phyloP scores from a whole-genome alignment of 805 yeast genomes.

The Saccharomyces eubayanus region DNA sequence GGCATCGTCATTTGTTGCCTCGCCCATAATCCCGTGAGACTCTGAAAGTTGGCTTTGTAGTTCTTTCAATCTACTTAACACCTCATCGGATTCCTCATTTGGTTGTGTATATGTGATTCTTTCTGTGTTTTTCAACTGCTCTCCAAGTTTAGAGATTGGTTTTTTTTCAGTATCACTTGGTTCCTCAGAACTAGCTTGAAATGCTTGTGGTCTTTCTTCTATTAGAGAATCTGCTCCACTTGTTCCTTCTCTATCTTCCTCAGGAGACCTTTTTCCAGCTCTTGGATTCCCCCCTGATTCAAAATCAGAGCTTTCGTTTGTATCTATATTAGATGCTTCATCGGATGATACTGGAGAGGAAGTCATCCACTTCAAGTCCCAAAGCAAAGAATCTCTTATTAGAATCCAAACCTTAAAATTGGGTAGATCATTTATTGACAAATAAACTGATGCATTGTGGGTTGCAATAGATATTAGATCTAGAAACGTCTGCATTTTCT shows the following conservation, averaged over 20 bases:
- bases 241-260: slow-evolving; percentile 2
- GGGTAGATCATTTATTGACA: slow-evolving; percentile 24
- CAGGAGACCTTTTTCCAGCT: background rate
- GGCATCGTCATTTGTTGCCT: slow-evolving; percentile 1
- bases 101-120: background rate
- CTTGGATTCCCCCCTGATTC: background rate
- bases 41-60: background rate
- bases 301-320: background rate
- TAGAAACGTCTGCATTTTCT: slow-evolving; percentile 18
- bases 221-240: slow-evolving; percentile 24
- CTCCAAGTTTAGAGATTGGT: slow-evolving; percentile 1
- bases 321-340: background rate
- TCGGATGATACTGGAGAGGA: slow-evolving; percentile 1
- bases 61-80: background rate
- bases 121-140: background rate
- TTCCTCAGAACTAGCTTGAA: slow-evolving; percentile 7
- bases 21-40: background rate
- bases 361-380: slow-evolving; percentile 21
- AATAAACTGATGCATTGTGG: slow-evolving; percentile 28
- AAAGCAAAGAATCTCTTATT: slow-evolving; percentile 27
- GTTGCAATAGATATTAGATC: slow-evolving; percentile 24
- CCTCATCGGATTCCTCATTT: background rate
- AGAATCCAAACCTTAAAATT: slow-evolving; percentile 29
- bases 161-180: slow-evolving; percentile 3
- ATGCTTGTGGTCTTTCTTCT: slow-evolving; percentile 20